Evolutionary conservation across 805 yeast species (phyloP).

Genomic region (Kazachstania bromeliacearum): DNA sequence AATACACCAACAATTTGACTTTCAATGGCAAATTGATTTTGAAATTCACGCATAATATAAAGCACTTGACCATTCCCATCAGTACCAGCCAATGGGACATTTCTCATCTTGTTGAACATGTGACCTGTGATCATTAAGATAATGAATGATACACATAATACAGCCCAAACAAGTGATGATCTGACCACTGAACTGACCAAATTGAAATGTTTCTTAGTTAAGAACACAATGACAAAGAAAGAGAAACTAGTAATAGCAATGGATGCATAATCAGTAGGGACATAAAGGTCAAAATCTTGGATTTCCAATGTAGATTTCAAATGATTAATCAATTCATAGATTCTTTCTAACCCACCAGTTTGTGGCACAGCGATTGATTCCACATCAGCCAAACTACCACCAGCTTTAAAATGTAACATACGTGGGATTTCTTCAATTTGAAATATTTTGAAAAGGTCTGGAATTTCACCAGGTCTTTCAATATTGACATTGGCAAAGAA

Average conservation of each 20-base stretch:
- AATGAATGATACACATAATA: slow-evolving; percentile 47
- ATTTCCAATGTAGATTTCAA: slow-evolving; percentile 19
- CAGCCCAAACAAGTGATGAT: slow-evolving; percentile 64
- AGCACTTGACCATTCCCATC: slow-evolving; percentile 34
- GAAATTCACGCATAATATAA: slow-evolving; percentile 59
- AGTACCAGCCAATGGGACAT: slow-evolving; percentile 44
- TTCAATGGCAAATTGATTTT: slow-evolving; percentile 75
- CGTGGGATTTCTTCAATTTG: slow-evolving; percentile 71
- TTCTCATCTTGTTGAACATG: slow-evolving; percentile 86
- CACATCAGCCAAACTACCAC: slow-evolving; percentile 24
- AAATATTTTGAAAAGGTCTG: slow-evolving; percentile 35
- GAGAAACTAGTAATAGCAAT: slow-evolving; percentile 27
- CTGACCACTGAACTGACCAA: slow-evolving; percentile 35
- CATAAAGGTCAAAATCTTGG: slow-evolving; percentile 25
- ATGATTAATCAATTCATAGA: slow-evolving; percentile 21
- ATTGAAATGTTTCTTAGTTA: slow-evolving; percentile 26
- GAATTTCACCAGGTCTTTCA: slow-evolving; percentile 41
- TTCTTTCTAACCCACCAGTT: slow-evolving; percentile 30
- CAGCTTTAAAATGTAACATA: slow-evolving; percentile 52
- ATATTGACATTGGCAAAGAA: slow-evolving; percentile 74
- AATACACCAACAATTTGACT: slow-evolving; percentile 74
- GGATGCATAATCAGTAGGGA: slow-evolving; percentile 34
- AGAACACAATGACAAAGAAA: slow-evolving; percentile 30
- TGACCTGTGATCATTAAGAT: slow-evolving; percentile 77
- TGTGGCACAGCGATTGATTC: slow-evolving; percentile 28